Conservation (phyloP, 192 early-diverging fungal species). For the Gonapodya prolifera region DNA sequence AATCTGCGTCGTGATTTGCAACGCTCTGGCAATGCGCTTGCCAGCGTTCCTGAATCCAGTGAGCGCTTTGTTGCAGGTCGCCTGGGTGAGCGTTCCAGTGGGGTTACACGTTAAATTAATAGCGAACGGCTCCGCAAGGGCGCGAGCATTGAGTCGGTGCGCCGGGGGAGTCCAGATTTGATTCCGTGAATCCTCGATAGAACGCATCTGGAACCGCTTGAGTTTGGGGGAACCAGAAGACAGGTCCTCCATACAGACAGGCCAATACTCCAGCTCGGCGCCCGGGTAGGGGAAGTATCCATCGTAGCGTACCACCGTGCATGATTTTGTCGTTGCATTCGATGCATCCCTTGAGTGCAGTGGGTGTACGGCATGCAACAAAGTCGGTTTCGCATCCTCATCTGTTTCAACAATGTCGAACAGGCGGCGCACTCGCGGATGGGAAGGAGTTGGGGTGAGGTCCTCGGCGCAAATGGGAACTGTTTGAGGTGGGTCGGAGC, state of each 20-base stretch:
- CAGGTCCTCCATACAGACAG: background rate
- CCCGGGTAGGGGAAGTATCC: background rate
- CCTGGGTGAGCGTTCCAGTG: background rate
- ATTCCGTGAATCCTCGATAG: background rate
- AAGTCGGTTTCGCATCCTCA: background rate
- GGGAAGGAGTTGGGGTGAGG: background rate
- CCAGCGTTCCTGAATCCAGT: background rate
- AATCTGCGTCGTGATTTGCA: background rate
- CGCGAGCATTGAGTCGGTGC: background rate
- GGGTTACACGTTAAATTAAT: background rate
- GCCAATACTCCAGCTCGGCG: background rate
- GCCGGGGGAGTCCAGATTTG: background rate
- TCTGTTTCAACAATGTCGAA: background rate
- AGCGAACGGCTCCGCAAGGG: background rate
- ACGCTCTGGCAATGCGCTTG: background rate
- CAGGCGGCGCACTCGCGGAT: background rate
- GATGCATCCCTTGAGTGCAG: background rate
- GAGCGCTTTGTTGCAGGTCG: background rate
- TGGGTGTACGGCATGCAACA: background rate
- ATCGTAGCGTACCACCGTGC: background rate
- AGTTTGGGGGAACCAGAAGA: background rate
- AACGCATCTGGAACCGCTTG: background rate
- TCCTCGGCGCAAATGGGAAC: background rate
- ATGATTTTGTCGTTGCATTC: background rate
- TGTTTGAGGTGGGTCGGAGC: background rate